Percentiles rank a stretch among this genome's conserved stretches.
phyloP scores from a whole-genome alignment of 2,329 filamentous ascomycete genomes.

The Drechslera avenae region DNA sequence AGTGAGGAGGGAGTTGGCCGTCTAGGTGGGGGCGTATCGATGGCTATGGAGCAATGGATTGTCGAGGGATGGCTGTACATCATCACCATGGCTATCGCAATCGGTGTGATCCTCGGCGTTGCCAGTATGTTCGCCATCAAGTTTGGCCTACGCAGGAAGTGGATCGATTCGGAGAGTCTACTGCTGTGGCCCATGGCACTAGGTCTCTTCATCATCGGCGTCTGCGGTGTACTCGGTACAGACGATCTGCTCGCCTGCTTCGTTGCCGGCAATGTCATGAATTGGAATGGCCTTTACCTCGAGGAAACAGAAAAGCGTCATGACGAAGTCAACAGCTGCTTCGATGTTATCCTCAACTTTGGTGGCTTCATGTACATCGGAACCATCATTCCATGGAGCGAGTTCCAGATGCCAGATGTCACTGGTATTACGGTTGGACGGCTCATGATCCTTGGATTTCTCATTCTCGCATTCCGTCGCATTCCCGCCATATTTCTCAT shows the following conservation, averaged over 20 bases:
- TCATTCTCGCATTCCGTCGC: slow-evolving; percentile 61
- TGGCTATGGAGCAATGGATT: slow-evolving; percentile 62
- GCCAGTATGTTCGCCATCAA: slow-evolving; percentile 56
- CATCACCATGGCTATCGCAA: slow-evolving; percentile 59
- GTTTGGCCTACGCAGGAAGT: slow-evolving; percentile 48
- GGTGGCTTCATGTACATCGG: slow-evolving; percentile 66
- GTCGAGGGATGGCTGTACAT: slow-evolving; percentile 66
- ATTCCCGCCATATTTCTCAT: slow-evolving; percentile 61
- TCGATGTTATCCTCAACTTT: slow-evolving; percentile 65
- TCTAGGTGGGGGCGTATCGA: slow-evolving; percentile 58
- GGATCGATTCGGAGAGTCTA: slow-evolving; percentile 58
- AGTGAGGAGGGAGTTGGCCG: slow-evolving; percentile 53
- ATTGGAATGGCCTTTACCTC: slow-evolving; percentile 67
- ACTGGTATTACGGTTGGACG: slow-evolving; percentile 60
- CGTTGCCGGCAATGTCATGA: slow-evolving; percentile 63
- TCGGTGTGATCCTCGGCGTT: slow-evolving; percentile 60
- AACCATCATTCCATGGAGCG: slow-evolving; percentile 59
- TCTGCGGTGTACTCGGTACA: slow-evolving; percentile 60
- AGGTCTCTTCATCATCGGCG: slow-evolving; percentile 61
- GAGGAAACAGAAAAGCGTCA: slow-evolving; percentile 61
- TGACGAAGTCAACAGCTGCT: slow-evolving; percentile 64
- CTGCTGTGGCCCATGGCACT: slow-evolving; percentile 59
- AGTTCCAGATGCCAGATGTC: slow-evolving; percentile 59
- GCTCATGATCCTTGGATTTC: slow-evolving; percentile 58
- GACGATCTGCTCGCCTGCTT: slow-evolving; percentile 67